phyloP scores from a whole-genome alignment of 306 rosid genomes.

The Rosa lucieae region DNA sequence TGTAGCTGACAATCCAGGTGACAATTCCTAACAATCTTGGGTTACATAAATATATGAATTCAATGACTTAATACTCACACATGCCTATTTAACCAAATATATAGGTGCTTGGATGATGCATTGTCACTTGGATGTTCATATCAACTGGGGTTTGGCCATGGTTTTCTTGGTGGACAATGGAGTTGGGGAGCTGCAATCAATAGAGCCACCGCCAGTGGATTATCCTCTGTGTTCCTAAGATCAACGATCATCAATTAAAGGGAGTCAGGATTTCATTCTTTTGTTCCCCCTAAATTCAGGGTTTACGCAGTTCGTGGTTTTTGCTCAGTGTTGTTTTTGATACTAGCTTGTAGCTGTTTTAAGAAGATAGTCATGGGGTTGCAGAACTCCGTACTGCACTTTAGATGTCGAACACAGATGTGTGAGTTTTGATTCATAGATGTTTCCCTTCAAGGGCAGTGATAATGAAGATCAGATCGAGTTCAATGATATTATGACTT shows the following conservation, averaged over 20 bases:
- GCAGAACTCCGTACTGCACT: background rate
- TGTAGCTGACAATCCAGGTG: slow-evolving; percentile 27
- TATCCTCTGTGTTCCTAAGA: slow-evolving; percentile 17
- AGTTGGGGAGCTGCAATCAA: slow-evolving; percentile 3
- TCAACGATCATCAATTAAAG: background rate
- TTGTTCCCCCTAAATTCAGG: background rate
- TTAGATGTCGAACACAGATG: background rate
- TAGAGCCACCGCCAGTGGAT: slow-evolving; percentile 23
- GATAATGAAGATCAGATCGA: background rate
- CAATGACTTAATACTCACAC: background rate
- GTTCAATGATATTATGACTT: background rate
- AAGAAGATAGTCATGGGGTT: background rate
- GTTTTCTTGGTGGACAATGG: slow-evolving; percentile 31
- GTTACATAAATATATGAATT: background rate
- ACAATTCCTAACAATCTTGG: background rate
- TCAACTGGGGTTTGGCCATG: slow-evolving; percentile 22
- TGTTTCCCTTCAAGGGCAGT: background rate
- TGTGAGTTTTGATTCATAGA: background rate
- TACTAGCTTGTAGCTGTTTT: too few relatives aligned
- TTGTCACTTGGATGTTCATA: slow-evolving; percentile 28
- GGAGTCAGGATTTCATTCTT: background rate
- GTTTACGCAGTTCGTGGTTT: background rate
- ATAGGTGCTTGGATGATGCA: slow-evolving; percentile 29
- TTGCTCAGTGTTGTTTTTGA: too few relatives aligned
- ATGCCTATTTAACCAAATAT: background rate